Base-by-base conservation (phyloP, 2,329 filamentous ascomycete genomes). In the Monilinia polystroma region DNA sequence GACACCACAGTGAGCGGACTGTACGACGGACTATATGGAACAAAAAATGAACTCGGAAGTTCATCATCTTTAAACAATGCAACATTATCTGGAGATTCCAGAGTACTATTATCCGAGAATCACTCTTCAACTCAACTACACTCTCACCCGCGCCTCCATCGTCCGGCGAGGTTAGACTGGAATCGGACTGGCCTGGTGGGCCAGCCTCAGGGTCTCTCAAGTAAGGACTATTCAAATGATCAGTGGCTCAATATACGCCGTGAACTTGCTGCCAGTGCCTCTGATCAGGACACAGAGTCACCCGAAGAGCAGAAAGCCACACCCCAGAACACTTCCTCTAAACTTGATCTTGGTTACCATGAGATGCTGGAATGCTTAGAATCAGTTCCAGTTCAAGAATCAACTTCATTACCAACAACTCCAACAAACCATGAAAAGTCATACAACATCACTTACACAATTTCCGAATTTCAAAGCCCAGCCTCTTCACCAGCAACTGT, bases 131-230 rank as follows among this genome's bases (percentile, higher is more conserved):
- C 58, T 38, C n/a, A 32, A 38, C 5, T 18, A 35, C 23, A 5
- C n/a, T 51, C 45, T 2, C 49, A 60, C 45, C 58, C n/a, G 16
- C 14, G 32, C 20, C 29, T 60, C 14, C 45, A 60, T 60, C n/a
- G 45, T 11, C 58, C 58, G 18, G 45, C 58, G 45, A 60, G 58
- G 10, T 60, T 60, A 20, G 45, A 60, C 16, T 60, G 58, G 58
- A 20, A 60, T 26, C 20, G 16, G 5, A 51, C 26, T 20, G 58
- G 32, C 10, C 45, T 38, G 41, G 41, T 43, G 14, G 41, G 16
- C 12, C 41, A 43, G 12, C 4, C 41, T 16, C 12, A 43, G 41
- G 41, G 16, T 32, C 58, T 38, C 47, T 51, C 29, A 8, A 2
- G n/a, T 43, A 41, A 18, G 16, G 11, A 38, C 14, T 38, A 38